Percentiles rank a stretch among this genome's conserved stretches.
phyloP scores from a whole-genome alignment of 768 basidiomycete species.

The Termitomyces titanicus region DNA sequence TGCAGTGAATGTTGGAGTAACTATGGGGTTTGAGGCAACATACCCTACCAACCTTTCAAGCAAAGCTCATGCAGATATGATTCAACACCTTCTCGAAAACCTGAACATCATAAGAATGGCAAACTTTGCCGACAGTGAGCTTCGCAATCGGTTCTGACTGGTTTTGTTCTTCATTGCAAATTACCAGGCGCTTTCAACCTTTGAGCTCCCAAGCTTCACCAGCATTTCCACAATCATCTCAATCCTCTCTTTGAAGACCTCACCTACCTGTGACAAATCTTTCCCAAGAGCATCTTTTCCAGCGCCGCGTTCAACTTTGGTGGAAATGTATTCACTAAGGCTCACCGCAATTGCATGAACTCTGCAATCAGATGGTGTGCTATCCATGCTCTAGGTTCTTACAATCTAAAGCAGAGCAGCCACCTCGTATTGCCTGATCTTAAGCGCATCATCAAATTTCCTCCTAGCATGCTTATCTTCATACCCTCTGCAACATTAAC shows the following conservation, averaged over 20 bases:
- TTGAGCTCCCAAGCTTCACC: not conserved
- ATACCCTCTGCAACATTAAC: slow-evolving; percentile 3
- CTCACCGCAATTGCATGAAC: not conserved
- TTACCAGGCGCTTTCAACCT: not conserved
- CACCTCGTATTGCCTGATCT: not conserved
- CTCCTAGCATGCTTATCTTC: not conserved
- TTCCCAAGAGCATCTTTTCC: slow-evolving; percentile 1
- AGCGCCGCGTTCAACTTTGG: slow-evolving; percentile 27
- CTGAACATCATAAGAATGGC: not conserved
- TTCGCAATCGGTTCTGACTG: too few species aligned
- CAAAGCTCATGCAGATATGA: not conserved
- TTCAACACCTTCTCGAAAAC: not conserved
- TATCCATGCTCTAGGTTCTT: not conserved
- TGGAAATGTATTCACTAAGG: too few species aligned
- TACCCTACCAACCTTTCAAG: not conserved
- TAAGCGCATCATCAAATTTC: slow-evolving; percentile 2
- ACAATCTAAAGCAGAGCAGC: not conserved
- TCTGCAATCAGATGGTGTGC: not conserved
- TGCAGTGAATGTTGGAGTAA: not conserved
- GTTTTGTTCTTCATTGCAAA: not conserved
- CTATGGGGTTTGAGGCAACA: not conserved
- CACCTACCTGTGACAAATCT: not conserved
- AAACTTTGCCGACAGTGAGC: not conserved
- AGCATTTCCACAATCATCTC: not conserved
- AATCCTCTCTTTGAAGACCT: not conserved